These are phyloP conservation scores for Solanum gandarillasii DNA, from an alignment of 257 asterid species.

Conservation along the genomic window DNA sequence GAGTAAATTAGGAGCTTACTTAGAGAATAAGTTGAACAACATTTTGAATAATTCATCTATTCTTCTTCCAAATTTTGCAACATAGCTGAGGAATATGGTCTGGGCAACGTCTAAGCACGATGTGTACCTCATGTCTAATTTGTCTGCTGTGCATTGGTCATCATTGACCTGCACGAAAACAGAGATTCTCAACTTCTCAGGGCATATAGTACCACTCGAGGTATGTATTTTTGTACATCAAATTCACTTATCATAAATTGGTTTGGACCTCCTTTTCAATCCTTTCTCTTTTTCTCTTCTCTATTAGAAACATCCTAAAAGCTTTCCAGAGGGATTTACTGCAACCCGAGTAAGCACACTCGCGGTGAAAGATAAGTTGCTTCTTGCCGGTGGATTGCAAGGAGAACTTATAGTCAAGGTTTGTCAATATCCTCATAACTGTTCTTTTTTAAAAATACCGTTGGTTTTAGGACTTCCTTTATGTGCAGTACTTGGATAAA, in stretches of 20 bases:
- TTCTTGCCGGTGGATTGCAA: conserved; percentile 65
- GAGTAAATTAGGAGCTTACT: not conserved
- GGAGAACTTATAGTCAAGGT: conserved; percentile 94
- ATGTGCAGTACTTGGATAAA: conserved; percentile 69
- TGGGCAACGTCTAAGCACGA: conserved; percentile 81
- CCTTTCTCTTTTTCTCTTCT: not conserved
- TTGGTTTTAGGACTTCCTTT: conserved; percentile 4
- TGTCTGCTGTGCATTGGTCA: conserved; percentile 87
- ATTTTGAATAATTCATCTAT: not conserved
- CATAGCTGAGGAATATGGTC: conserved; percentile 83
- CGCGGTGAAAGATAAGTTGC: conserved; percentile 45
- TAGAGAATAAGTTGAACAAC: not conserved
- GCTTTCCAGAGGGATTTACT: conserved; percentile 50
- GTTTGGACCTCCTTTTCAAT: not conserved
- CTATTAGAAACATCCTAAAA: conserved; percentile 84
- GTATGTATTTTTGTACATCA: conserved; percentile 21
- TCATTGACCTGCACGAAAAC: conserved; percentile 47
- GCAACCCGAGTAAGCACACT: conserved; percentile 86
- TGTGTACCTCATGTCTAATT: conserved; percentile 73
- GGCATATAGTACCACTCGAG: conserved; percentile 81
- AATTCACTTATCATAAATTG: not conserved
- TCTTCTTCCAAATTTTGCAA: not conserved
- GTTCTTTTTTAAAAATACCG: conserved; percentile 17
- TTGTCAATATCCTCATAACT: conserved; percentile 18
- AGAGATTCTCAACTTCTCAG: conserved; percentile 77